Evolutionary conservation across 2,329 filamentous ascomycete species (phyloP).

Genomic region (Pyrenochaeta sp.): DNA sequence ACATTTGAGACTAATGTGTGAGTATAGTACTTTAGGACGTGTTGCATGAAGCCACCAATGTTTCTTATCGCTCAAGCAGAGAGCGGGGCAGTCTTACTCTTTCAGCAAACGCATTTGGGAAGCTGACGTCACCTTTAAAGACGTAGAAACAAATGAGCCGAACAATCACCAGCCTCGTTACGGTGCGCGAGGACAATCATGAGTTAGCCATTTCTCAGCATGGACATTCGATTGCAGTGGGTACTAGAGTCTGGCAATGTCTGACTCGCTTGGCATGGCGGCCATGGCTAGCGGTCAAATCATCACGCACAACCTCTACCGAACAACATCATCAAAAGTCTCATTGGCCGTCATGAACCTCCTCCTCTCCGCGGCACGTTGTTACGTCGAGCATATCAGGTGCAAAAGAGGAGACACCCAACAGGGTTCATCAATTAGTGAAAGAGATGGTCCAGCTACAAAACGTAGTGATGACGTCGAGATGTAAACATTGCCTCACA

Average conservation of each 20-base stretch:
- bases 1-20: too few relatives aligned
- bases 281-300: conserved; percentile 28
- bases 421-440: conserved; percentile 13
- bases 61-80: not conserved
- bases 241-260: conserved; percentile 28
- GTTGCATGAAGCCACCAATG: too few relatives aligned
- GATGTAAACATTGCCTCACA: conserved; percentile 16
- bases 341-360: conserved; percentile 17
- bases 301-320: conserved; percentile 12
- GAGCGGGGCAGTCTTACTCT: not conserved
- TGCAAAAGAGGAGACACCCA: conserved; percentile 15
- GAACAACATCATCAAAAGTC: conserved; percentile 15
- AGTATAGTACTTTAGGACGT: too few relatives aligned
- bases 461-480: conserved; percentile 32
- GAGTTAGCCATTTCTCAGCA: conserved; percentile 29
- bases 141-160: not conserved
- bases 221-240: conserved; percentile 27
- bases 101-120: not conserved
- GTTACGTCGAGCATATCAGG: conserved; percentile 15
- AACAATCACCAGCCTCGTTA: not conserved
- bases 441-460: conserved; percentile 9
- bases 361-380: conserved; percentile 11
- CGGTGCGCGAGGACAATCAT: not conserved
- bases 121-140: not conserved
- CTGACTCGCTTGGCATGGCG: conserved; percentile 26